Evolutionary conservation across 2,329 filamentous ascomycete species (phyloP).

Genomic region (Lasiodiplodia theobromae): DNA sequence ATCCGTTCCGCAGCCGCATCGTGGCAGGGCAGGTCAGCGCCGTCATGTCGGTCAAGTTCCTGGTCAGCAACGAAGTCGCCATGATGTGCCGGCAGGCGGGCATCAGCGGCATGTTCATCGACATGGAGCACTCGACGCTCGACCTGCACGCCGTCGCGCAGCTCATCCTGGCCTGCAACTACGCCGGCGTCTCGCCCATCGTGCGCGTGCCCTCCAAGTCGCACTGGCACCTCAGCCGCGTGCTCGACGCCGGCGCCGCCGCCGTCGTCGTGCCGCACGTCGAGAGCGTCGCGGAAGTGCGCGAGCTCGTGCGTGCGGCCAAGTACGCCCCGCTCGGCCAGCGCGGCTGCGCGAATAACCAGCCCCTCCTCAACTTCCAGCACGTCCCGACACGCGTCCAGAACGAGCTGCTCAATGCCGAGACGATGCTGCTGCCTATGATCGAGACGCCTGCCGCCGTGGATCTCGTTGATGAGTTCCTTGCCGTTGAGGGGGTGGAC

Average conservation of each 20-base stretch:
- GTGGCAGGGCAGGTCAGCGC: not conserved
- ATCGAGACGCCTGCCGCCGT: conserved; percentile 51
- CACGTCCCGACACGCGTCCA: conserved; percentile 43
- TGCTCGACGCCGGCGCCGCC: conserved; percentile 52
- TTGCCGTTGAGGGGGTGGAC: conserved; percentile 53
- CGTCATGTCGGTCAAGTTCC: not conserved
- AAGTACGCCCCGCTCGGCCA: conserved; percentile 50
- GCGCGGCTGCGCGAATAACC: conserved; percentile 47
- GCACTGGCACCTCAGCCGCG: conserved; percentile 47
- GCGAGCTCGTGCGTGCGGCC: conserved; percentile 46
- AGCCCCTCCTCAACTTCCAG: conserved; percentile 47
- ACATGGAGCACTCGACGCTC: conserved; percentile 55
- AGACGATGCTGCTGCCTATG: conserved; percentile 53
- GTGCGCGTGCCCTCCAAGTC: conserved; percentile 52
- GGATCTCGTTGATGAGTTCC: conserved; percentile 50
- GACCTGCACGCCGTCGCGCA: conserved; percentile 47
- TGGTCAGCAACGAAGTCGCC: conserved; percentile 6
- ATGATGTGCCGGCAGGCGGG: conserved; percentile 39
- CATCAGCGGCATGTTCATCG: conserved; percentile 53
- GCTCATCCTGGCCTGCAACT: conserved; percentile 49
- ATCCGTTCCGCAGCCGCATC: conserved; percentile 8
- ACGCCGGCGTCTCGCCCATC: conserved; percentile 50
- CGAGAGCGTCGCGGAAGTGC: conserved; percentile 46
- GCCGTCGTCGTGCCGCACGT: conserved; percentile 54
- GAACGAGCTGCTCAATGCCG: conserved; percentile 46